Evolutionary conservation across 768 basidiomycete genomes (phyloP).

Genomic region (Mycena haematopus): DNA sequence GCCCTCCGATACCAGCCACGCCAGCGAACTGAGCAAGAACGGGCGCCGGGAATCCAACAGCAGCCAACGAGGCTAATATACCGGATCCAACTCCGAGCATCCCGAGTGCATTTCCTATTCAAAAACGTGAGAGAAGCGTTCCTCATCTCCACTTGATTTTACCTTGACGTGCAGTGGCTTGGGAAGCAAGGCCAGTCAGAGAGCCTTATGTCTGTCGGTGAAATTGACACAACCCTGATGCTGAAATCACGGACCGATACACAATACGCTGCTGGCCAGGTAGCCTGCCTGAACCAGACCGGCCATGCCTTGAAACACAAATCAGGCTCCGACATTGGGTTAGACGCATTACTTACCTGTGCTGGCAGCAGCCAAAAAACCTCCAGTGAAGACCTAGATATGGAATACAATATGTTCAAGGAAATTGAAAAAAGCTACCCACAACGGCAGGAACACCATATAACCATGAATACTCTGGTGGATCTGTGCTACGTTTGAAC

Average conservation of each 20-base stretch:
- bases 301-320: conserved; percentile 49
- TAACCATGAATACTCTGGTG: conserved; percentile 87
- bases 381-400: conserved; percentile 73
- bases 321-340: not conserved
- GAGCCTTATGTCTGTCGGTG: conserved; percentile 55
- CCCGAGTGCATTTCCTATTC: conserved; percentile 70
- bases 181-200: conserved; percentile 79
- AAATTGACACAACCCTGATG: not conserved
- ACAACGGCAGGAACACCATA: conserved; percentile 78
- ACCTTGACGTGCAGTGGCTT: conserved; percentile 83
- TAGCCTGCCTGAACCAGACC: conserved; percentile 91
- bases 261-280: conserved; percentile 82
- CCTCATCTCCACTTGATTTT: not conserved
- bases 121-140: not conserved
- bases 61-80: conserved; percentile 66
- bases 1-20: conserved; percentile 76
- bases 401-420: not conserved
- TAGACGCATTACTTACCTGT: conserved; percentile 52
- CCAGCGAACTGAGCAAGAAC: conserved; percentile 80
- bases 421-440: not conserved
- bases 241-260: conserved; percentile 61
- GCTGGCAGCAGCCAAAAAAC: conserved; percentile 81
- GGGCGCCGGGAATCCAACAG: conserved; percentile 81
- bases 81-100: conserved; percentile 76
- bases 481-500: conserved; percentile 89